phyloP scores from a whole-genome alignment of 2,329 filamentous ascomycete genomes.

The Fusarium solani-melongenae region DNA sequence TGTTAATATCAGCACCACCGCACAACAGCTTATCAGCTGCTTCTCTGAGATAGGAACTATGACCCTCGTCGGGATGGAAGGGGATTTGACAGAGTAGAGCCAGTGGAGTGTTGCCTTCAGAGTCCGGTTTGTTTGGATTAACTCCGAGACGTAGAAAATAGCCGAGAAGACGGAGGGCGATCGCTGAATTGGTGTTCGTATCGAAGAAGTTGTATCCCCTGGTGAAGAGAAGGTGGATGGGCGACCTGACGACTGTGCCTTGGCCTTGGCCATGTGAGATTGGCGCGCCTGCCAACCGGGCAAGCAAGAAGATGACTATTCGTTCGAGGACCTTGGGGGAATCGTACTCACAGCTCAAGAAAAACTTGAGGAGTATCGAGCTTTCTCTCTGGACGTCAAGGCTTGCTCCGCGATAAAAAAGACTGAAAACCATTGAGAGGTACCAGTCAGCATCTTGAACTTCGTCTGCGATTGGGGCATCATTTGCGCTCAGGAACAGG shows the following conservation, averaged over 20 bases:
- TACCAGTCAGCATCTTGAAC: neutral
- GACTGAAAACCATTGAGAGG: neutral
- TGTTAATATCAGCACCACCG: no score
- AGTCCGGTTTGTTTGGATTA: conserved; percentile 7
- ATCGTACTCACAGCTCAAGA: neutral
- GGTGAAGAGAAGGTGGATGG: neutral
- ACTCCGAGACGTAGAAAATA: neutral
- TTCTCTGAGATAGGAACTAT: no score
- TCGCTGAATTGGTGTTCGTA: neutral
- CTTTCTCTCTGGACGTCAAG: neutral
- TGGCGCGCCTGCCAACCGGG: neutral
- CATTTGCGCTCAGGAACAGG: neutral
- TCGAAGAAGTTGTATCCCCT: neutral
- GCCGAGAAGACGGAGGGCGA: neutral
- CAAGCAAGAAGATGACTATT: neutral
- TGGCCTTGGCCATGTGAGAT: neutral
- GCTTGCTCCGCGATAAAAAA: neutral
- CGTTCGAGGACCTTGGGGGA: no score
- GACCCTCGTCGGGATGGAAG: no score
- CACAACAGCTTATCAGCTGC: no score
- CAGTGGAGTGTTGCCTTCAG: neutral
- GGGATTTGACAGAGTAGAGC: conserved; percentile 4
- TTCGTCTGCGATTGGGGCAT: neutral
- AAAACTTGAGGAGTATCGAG: neutral
- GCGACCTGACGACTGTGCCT: no score